These are phyloP conservation scores for Carex littledalei DNA, from an alignment of 176 grass and related monocot genomes.

Conservation along the genomic window DNA sequence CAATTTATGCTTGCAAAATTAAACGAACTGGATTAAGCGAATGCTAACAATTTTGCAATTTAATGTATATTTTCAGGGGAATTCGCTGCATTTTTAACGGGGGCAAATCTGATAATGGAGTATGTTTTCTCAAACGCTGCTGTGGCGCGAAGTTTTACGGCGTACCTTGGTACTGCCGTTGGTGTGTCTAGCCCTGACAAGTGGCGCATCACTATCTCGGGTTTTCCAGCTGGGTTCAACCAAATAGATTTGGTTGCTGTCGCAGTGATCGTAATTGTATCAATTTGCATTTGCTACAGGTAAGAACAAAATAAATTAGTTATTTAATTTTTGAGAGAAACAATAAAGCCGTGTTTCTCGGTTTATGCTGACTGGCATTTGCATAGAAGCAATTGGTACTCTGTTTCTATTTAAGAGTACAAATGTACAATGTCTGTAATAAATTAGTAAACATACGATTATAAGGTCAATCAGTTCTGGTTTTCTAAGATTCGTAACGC, in stretches of 20 bases:
- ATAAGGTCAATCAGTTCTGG: too few relatives aligned
- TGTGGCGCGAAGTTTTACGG: slow-evolving; percentile 91
- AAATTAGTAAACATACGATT: not conserved
- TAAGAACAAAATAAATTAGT: slow-evolving; percentile 10
- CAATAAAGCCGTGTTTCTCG: not conserved
- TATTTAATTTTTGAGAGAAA: not conserved
- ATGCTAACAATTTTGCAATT: not conserved
- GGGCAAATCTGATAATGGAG: slow-evolving; percentile 93
- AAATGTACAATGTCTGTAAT: not conserved
- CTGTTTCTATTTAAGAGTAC: not conserved
- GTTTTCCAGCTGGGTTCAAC: slow-evolving; percentile 74
- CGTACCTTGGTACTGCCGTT: slow-evolving; percentile 82
- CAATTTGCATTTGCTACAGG: slow-evolving; percentile 95
- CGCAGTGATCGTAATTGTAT: slow-evolving; percentile 59
- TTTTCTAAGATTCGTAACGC: too few relatives aligned
- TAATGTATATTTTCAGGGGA: slow-evolving; percentile 43
- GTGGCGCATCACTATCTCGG: slow-evolving; percentile 60
- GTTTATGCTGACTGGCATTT: not conserved
- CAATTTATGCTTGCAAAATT: not conserved
- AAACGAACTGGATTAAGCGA: not conserved
- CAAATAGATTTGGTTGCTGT: slow-evolving; percentile 78
- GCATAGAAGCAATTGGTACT: not conserved
- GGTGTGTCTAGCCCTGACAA: slow-evolving; percentile 53
- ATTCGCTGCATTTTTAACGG: slow-evolving; percentile 89
- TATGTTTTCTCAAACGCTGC: slow-evolving; percentile 99